A percentile compares a stretch with the other conserved stretches of the same genome.
Conservation (phyloP, 352 stramenopile species). For the Phytophthora pini region DNA sequence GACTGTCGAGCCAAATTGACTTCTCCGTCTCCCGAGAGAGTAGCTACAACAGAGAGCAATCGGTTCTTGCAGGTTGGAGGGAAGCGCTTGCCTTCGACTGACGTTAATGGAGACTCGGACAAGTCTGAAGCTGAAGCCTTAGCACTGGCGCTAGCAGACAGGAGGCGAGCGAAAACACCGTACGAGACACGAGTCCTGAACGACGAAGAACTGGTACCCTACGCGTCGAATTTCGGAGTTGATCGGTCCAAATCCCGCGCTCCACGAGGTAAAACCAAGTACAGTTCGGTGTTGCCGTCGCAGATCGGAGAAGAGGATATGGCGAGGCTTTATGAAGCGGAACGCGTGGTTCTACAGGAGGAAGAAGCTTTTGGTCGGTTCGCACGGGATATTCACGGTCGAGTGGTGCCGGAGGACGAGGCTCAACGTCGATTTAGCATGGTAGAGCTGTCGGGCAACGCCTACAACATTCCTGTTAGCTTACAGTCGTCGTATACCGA, state of each 20-base stretch:
- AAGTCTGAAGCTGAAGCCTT: slow-evolving; percentile 34
- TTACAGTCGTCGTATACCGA: slow-evolving; percentile 19
- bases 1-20: slow-evolving; percentile 51
- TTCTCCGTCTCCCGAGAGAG: neutral
- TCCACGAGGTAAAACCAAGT: slow-evolving; percentile 16
- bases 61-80: slow-evolving; percentile 69
- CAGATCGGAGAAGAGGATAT: slow-evolving; percentile 90
- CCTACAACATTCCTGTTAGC: slow-evolving; percentile 40
- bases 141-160: slow-evolving; percentile 42
- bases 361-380: slow-evolving; percentile 71
- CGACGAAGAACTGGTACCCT: slow-evolving; percentile 77
- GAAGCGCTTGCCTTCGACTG: slow-evolving; percentile 41
- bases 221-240: slow-evolving; percentile 21
- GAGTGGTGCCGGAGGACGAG: slow-evolving; percentile 71
- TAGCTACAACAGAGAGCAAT: slow-evolving; percentile 28
- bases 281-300: slow-evolving; percentile 49
- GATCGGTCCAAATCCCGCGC: slow-evolving; percentile 22
- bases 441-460: slow-evolving; percentile 60
- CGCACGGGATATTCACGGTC: slow-evolving; percentile 72
- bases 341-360: slow-evolving; percentile 73
- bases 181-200: slow-evolving; percentile 90
- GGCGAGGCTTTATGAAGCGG: slow-evolving; percentile 72
- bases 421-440: slow-evolving; percentile 59
- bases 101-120: slow-evolving; percentile 2
- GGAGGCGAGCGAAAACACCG: slow-evolving; percentile 70